Percentiles rank a stretch among this genome's conserved stretches.
phyloP scores from a whole-genome alignment of 2,329 filamentous ascomycete species.

The Capronia coronata region DNA sequence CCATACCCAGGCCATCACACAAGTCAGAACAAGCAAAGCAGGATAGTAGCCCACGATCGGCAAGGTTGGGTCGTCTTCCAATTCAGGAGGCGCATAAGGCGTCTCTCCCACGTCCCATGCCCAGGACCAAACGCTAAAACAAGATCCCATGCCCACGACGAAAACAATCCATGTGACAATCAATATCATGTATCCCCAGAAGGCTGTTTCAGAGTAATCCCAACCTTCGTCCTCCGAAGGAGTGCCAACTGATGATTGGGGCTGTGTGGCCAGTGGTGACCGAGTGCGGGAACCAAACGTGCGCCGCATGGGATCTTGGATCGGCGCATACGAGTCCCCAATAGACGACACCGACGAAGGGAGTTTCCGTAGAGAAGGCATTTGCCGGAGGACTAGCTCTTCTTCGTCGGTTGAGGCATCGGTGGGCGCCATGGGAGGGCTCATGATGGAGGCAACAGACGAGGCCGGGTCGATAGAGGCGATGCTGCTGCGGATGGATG shows the following conservation, averaged over 20 bases:
- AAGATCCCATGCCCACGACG: constrained; percentile 92
- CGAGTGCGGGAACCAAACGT: constrained; percentile 31
- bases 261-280: constrained; percentile 37
- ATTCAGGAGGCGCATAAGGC: constrained; percentile 86
- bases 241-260: constrained; percentile 31
- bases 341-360: constrained; percentile 37
- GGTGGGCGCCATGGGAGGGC: constrained; percentile 54
- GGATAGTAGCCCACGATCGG: constrained; percentile 98
- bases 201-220: constrained; percentile 92
- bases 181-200: constrained; percentile 96
- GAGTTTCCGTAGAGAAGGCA: constrained; percentile 30
- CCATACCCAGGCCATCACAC: constrained; percentile 98
- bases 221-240: constrained; percentile 51
- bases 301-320: constrained; percentile 35
- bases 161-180: constrained; percentile 92
- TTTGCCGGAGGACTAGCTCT: constrained; percentile 56
- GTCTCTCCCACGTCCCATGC: constrained; percentile 98
- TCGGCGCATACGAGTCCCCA: constrained; percentile 58
- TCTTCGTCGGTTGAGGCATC: constrained; percentile 80
- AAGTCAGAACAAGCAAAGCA: constrained; percentile 82
- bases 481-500: constrained; percentile 32
- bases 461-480: constrained; percentile 33
- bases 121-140: constrained; percentile 87
- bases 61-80: constrained; percentile 89
- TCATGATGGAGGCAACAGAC: constrained; percentile 38